These are phyloP conservation scores for Mycena metata DNA, from an alignment of 768 basidiomycete genomes.

Conservation along the genomic window DNA sequence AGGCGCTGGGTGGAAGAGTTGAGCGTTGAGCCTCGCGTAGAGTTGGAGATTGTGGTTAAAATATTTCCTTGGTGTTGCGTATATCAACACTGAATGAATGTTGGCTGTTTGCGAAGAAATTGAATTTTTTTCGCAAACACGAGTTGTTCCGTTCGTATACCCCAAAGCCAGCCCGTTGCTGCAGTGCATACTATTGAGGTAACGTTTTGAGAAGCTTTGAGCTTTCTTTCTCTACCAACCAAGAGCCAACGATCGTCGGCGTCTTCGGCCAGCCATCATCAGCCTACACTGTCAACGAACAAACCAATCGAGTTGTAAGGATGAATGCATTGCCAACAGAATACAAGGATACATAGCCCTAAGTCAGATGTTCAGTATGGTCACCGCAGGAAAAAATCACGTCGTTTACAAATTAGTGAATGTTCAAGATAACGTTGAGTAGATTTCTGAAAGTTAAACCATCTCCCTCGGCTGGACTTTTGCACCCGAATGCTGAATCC, in stretches of 20 bases:
- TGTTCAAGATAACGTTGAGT: slow-evolving; percentile 37
- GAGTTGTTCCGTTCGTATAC: too few species aligned
- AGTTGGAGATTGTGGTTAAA: too few species aligned
- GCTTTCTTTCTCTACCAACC: neutral
- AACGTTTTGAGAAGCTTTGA: neutral
- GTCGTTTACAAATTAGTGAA: neutral
- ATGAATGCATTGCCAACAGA: too few species aligned
- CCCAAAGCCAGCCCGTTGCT: too few species aligned
- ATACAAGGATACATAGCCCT: too few species aligned
- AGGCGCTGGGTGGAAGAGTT: too few species aligned
- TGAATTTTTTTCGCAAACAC: too few species aligned
- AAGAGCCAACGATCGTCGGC: slow-evolving; percentile 14
- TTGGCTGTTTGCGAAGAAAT: too few species aligned
- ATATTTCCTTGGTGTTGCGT: too few species aligned
- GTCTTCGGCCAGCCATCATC: slow-evolving; percentile 19
- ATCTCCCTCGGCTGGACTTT: slow-evolving; percentile 21
- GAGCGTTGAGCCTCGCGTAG: too few species aligned
- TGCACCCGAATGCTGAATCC: slow-evolving; percentile 45
- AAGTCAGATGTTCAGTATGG: neutral
- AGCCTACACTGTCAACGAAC: neutral
- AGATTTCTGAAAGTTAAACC: slow-evolving; percentile 40
- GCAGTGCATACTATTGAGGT: too few species aligned
- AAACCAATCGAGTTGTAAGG: neutral
- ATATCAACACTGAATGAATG: too few species aligned
- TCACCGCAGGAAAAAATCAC: neutral